Percentiles rank a stretch among this genome's conserved stretches.
phyloP scores from a whole-genome alignment of 257 asterid genomes.

The Solanum phureja region DNA sequence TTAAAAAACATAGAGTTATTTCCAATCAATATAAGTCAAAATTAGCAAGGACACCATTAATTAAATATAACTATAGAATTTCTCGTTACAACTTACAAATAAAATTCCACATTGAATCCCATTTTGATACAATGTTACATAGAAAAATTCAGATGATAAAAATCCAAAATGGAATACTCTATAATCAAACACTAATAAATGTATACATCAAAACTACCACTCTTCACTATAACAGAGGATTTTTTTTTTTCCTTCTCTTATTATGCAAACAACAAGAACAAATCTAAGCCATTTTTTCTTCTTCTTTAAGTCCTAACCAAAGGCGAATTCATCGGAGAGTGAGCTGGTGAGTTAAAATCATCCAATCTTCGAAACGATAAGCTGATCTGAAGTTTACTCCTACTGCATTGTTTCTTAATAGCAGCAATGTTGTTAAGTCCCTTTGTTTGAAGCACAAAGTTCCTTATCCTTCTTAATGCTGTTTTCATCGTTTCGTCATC shows the following conservation, averaged over 20 bases:
- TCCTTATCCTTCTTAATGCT: slow-evolving; percentile 43
- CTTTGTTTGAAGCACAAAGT: slow-evolving; percentile 34
- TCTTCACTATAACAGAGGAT: background rate
- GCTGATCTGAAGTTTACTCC: slow-evolving; percentile 53
- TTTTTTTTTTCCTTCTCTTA: background rate
- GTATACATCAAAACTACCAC: background rate
- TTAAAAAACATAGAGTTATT: background rate
- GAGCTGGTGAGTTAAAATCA: slow-evolving; percentile 53
- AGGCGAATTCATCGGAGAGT: slow-evolving; percentile 77
- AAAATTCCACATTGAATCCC: background rate
- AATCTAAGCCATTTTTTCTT: background rate
- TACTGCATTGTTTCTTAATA: slow-evolving; percentile 34
- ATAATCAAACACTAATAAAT: background rate
- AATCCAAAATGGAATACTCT: background rate
- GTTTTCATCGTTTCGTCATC: slow-evolving; percentile 44
- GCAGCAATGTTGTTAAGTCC: slow-evolving; percentile 4
- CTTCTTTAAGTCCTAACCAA: slow-evolving; percentile 39
- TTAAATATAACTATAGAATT: background rate
- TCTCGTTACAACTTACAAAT: background rate
- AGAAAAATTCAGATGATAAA: background rate
- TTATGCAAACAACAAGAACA: background rate
- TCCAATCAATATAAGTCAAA: too few relatives aligned
- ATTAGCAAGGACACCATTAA: too few relatives aligned
- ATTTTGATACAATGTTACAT: background rate
- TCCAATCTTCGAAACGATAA: slow-evolving; percentile 58